Conservation (phyloP, 2,329 filamentous ascomycete genomes). For the Leptographium wingfieldii region DNA sequence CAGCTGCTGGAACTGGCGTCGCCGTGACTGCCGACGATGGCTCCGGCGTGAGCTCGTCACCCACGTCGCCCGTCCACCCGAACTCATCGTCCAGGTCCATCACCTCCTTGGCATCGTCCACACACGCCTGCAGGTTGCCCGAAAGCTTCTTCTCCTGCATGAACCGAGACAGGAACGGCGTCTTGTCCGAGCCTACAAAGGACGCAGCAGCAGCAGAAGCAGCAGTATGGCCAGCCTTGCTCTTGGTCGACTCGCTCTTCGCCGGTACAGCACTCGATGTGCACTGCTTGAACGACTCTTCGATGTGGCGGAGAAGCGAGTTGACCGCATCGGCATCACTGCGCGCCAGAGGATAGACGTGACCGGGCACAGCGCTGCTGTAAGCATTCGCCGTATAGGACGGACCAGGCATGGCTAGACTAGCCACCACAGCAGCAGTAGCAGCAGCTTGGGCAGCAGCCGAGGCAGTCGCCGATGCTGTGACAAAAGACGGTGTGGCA, state of each 20-base stretch:
- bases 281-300: slow-evolving; percentile 39
- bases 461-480: not conserved
- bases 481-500: not conserved
- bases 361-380: slow-evolving; percentile 26
- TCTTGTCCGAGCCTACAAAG: slow-evolving; percentile 43
- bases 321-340: slow-evolving; percentile 41
- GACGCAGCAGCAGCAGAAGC: slow-evolving; percentile 10
- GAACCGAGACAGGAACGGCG: slow-evolving; percentile 55
- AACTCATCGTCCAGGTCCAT: slow-evolving; percentile 30
- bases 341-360: slow-evolving; percentile 51
- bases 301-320: slow-evolving; percentile 38
- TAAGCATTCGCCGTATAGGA: not conserved
- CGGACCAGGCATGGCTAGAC: not conserved
- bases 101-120: slow-evolving; percentile 45
- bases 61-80: slow-evolving; percentile 36
- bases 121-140: slow-evolving; percentile 45
- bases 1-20: not conserved
- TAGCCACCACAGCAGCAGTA: not conserved
- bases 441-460: not conserved
- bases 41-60: slow-evolving; percentile 33
- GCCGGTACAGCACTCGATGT: slow-evolving; percentile 18
- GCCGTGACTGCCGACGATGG: not conserved
- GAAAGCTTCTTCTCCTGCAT: slow-evolving; percentile 49
- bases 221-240: not conserved
- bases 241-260: not conserved